Conservation (phyloP, 169 alveolate species). For the Cyclospora cayetanensis region DNA sequence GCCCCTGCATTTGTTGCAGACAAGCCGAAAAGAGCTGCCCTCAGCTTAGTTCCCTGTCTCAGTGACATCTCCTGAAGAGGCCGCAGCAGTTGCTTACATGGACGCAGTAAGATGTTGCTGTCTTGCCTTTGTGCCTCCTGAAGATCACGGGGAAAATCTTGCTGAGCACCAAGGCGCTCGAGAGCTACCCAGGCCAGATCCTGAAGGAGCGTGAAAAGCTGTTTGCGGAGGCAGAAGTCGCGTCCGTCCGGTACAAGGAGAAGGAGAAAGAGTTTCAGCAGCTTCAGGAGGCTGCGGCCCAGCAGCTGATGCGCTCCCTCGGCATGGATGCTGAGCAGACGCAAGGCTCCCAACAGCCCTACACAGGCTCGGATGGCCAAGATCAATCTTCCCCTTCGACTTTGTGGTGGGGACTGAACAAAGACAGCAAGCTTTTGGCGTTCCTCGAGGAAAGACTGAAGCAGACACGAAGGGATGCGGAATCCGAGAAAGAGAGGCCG, state of each 20-base stretch:
- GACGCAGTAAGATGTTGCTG: not conserved
- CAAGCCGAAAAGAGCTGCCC: too few relatives aligned
- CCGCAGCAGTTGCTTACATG: not conserved
- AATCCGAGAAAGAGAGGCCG: not conserved
- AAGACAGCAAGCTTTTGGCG: not conserved
- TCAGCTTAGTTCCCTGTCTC: too few relatives aligned
- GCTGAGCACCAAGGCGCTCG: slow-evolving; percentile 38
- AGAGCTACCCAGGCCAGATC: slow-evolving; percentile 61
- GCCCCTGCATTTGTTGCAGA: too few relatives aligned
- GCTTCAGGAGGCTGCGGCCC: slow-evolving; percentile 32
- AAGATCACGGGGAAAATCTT: slow-evolving; percentile 36
- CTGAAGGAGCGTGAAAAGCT: not conserved
- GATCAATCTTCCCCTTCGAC: not conserved
- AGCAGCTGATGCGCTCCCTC: slow-evolving; percentile 45
- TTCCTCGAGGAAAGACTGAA: not conserved
- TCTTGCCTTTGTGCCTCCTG: not conserved
- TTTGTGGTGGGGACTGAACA: not conserved
- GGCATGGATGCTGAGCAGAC: slow-evolving; percentile 30
- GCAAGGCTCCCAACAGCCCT: not conserved
- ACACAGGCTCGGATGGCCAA: not conserved
- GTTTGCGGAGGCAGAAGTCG: not conserved
- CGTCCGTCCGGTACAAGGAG: slow-evolving; percentile 25
- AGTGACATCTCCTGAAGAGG: too few relatives aligned
- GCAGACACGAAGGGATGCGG: not conserved
- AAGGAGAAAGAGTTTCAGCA: not conserved